Evolutionary conservation across 2,329 filamentous ascomycete species (phyloP), one percentile per base, ranked within the genome.

Genomic region (Uncinocarpus reesii): DNA sequence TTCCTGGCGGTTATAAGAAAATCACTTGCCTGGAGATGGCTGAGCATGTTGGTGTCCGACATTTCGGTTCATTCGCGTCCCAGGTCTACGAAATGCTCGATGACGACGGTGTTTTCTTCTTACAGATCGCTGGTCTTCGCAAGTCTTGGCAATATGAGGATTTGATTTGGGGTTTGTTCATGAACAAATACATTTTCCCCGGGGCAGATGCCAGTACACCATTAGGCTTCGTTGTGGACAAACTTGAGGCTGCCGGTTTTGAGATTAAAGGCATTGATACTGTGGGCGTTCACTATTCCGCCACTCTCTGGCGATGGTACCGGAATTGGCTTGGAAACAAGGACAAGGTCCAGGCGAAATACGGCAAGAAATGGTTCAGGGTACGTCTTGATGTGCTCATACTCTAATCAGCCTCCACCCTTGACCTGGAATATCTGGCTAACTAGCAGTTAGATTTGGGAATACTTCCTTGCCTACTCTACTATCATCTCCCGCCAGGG

Each of bases 131-230:
- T 59, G 92, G 92, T 71, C 78, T 98, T 53, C 84, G 92, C 59
- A 93, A 93, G 74, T 75, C 78, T 55, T 96, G 92, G 92, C 92
- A 96, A 70, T 96, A 95, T 64, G 89, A 96, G 75, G 90, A 96
- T 71, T 78, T 95, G 44, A 85, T 90, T 67, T 96, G 92, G 92
- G 92, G 92, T 65, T 78, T 96, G 40, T 96, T 95, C 78, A 94
- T 96, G 88, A 96, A 96, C 82, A 95, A 95, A 75, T 95, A 96
- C 70, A 77, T 96, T 67, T 96, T 96, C 79, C 92, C 89, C 28
- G 92, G 92, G 65, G 92, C 92, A 44, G 92, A 96, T 65, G 92
- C 92, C 45, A 94, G 86, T 36, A 94, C 88, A 50, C 92, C 92
- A 44, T 80, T 98, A 42, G 87, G 86, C 58, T 92, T 83, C 70